Percentiles rank a stretch among this genome's conserved stretches.
Evolutionary conservation across 1,139 yeast species (phyloP).

Genomic region (Sugiyamaella pinicola): DNA sequence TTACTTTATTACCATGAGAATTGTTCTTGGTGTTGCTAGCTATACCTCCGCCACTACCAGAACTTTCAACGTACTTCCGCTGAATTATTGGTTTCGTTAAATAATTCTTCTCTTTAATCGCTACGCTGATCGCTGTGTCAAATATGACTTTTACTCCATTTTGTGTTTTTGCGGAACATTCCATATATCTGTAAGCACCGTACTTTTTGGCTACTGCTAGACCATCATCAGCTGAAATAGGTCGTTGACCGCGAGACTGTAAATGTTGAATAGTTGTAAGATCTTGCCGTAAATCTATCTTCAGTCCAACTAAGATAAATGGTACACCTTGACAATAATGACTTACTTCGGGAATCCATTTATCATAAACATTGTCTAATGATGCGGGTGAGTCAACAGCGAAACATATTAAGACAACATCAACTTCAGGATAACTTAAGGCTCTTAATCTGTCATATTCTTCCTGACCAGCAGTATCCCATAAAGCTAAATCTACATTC

Average conservation of each 20-base stretch:
- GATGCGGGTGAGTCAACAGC: conserved; percentile 66
- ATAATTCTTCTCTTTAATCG: conserved; percentile 14
- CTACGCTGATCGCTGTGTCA: conserved; percentile 42
- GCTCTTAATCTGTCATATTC: conserved; percentile 86
- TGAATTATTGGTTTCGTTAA: conserved; percentile 1
- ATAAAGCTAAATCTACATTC: conserved; percentile 69
- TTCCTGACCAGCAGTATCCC: conserved; percentile 97
- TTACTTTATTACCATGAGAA: neutral
- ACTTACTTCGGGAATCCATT: conserved; percentile 84
- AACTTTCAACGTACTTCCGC: neutral
- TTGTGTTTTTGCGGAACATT: conserved; percentile 75
- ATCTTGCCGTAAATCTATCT: conserved; percentile 60
- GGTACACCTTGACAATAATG: conserved; percentile 85
- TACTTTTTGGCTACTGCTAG: conserved; percentile 57
- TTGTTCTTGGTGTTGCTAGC: neutral
- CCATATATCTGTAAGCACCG: conserved; percentile 74
- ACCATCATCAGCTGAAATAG: conserved; percentile 52
- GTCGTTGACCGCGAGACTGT: conserved; percentile 42
- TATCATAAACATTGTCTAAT: conserved; percentile 71
- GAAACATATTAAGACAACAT: conserved; percentile 73
- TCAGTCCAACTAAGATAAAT: conserved; percentile 74
- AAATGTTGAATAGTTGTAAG: conserved; percentile 38
- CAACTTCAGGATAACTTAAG: conserved; percentile 79
- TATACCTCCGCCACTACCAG: neutral
- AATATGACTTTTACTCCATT: conserved; percentile 69